Percentiles rank a stretch among this genome's conserved stretches.
phyloP scores from a whole-genome alignment of 2,329 filamentous ascomycete species.

The Colletotrichum tropicale region DNA sequence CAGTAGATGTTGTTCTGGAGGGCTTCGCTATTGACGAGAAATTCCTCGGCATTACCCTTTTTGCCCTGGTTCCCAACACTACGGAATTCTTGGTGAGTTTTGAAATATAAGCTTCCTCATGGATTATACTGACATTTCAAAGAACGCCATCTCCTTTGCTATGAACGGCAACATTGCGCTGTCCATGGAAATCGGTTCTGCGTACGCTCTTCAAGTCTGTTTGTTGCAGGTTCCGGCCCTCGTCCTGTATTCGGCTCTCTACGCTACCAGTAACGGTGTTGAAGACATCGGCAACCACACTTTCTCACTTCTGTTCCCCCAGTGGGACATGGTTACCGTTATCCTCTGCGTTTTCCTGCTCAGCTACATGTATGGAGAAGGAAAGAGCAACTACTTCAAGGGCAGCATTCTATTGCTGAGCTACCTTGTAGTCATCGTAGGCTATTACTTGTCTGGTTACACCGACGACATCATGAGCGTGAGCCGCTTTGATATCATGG shows the following conservation, averaged over 20 bases:
- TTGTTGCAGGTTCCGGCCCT: conserved; percentile 92
- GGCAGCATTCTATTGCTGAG: conserved; percentile 92
- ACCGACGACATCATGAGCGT: conserved; percentile 48
- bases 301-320: conserved; percentile 91
- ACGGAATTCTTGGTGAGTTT: conserved; percentile 88
- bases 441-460: conserved; percentile 83
- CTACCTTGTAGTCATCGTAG: conserved; percentile 89
- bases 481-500: conserved; percentile 60
- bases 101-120: background rate
- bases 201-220: conserved; percentile 95
- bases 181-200: conserved; percentile 98
- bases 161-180: conserved; percentile 99
- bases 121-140: background rate
- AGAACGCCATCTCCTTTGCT: conserved; percentile 98
- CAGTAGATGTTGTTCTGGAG: conserved; percentile 93
- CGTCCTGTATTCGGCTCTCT: conserved; percentile 87
- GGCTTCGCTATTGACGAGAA: conserved; percentile 95
- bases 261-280: conserved; percentile 39
- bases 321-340: conserved; percentile 98
- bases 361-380: conserved; percentile 97
- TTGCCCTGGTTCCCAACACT: conserved; percentile 96
- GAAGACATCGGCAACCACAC: conserved; percentile 60
- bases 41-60: conserved; percentile 94
- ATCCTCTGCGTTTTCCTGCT: conserved; percentile 95
- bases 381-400: conserved; percentile 99